Evolutionary conservation across 108 stramenopile genomes (phyloP), one percentile per base, ranked within the genome.

Genomic region (Pseudonitzschia multiseries): DNA sequence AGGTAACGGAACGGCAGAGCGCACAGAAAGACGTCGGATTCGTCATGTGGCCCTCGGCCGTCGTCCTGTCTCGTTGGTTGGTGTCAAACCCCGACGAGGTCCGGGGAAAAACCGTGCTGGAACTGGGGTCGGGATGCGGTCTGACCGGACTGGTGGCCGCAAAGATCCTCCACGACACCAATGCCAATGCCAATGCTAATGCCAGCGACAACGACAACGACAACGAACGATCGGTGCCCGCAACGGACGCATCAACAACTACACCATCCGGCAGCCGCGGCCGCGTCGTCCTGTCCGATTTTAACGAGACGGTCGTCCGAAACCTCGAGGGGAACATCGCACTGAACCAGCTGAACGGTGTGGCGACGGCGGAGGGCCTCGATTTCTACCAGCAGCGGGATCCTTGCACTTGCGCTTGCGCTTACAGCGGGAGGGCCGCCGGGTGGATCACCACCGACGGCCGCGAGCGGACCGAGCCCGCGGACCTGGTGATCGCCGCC

Each of bases 41-140:
- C 78, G 87, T 94, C 22, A 82, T 92, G 87, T 94, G 93, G 93
- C 93, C 93, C 26, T 91, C 90, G 17, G 90, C 93, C 14, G 88
- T 94, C 4, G 86, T 80, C 2, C 68, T 94, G 22, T 75, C 90
- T 21, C 79, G 83, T n/a, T 94, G 89, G 87, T 50, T 94, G 5
- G 59, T 85, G 32, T 64, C 77, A 13, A 86, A 91, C 70, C 77
- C 81, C 26, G 66, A 59, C 29, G 29, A 57, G 8, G 10, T 76
- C 27, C 28, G 27, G 15, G 71, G 50, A 24, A 76, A 79, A 28
- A 33, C 24, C 24, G 63, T 89, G 32, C 51, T 93, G 20, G 92
- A 93, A 70, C 50, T 93, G 52, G 92, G 92, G 0, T 80, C 89
- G 40, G 92, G 92, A 46, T 93, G 92, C 77, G 92, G 92, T 20